Conservation (phyloP, 2,329 filamentous ascomycete genomes). For the Penicillium sp. region DNA sequence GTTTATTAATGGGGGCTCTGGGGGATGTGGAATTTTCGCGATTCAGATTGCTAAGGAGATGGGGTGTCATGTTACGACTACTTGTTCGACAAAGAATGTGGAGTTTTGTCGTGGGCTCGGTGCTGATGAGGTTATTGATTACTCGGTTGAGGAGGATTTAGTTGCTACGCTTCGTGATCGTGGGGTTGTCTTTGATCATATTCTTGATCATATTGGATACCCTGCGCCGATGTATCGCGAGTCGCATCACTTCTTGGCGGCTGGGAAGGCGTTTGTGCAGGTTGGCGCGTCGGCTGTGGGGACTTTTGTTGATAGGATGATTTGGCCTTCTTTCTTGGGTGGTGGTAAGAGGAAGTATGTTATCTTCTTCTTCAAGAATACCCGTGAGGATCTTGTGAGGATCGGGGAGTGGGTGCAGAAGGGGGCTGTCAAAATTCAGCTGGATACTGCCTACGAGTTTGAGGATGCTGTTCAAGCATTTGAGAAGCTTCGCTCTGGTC, state of each 20-base stretch:
- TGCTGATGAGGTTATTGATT: slow-evolving; percentile 62
- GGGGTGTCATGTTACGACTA: slow-evolving; percentile 57
- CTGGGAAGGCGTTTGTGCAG: slow-evolving; percentile 52
- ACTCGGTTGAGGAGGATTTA: slow-evolving; percentile 49
- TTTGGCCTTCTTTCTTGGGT: slow-evolving; percentile 49
- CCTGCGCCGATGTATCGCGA: slow-evolving; percentile 51
- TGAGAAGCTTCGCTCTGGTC: slow-evolving; percentile 55
- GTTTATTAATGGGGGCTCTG: slow-evolving; percentile 63
- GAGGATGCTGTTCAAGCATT: slow-evolving; percentile 58
- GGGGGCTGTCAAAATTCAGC: slow-evolving; percentile 56
- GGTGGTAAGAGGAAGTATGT: slow-evolving; percentile 45
- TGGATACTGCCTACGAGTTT: slow-evolving; percentile 56
- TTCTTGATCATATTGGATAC: slow-evolving; percentile 58
- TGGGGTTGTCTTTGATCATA: slow-evolving; percentile 50
- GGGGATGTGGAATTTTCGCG: slow-evolving; percentile 58
- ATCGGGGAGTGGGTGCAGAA: slow-evolving; percentile 57
- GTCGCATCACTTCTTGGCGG: slow-evolving; percentile 51
- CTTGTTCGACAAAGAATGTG: slow-evolving; percentile 57
- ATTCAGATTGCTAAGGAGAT: slow-evolving; percentile 62
- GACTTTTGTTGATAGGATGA: slow-evolving; percentile 36
- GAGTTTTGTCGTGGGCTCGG: slow-evolving; percentile 57
- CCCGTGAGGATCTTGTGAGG: slow-evolving; percentile 47
- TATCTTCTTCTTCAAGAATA: slow-evolving; percentile 36
- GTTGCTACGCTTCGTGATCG: slow-evolving; percentile 45
- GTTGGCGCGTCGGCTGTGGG: slow-evolving; percentile 43